Evolutionary conservation across 495 filamentous ascomycete genomes (phyloP).

Genomic region (Tuber calosporum): DNA sequence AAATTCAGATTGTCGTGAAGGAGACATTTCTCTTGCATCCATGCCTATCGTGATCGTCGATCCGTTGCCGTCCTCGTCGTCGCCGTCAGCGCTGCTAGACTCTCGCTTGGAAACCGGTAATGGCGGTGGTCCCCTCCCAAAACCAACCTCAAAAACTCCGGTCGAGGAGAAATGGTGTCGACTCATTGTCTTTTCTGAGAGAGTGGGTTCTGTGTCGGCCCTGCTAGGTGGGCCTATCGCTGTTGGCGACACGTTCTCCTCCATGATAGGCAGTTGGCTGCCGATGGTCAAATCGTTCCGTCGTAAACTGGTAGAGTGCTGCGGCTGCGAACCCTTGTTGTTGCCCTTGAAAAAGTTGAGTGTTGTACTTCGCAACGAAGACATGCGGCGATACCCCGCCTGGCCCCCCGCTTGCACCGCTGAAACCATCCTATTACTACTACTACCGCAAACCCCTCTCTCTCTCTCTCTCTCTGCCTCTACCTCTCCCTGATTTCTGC

Average conservation of each 20-base stretch:
- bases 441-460: slow-evolving; percentile 30
- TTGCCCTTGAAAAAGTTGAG: slow-evolving; percentile 40
- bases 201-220: slow-evolving; percentile 31
- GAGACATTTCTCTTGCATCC: slow-evolving; percentile 30
- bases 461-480: slow-evolving; percentile 28
- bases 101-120: slow-evolving; percentile 2
- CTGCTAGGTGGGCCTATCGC: slow-evolving; percentile 28
- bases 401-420: slow-evolving; percentile 33
- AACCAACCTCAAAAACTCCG: slow-evolving; percentile 33
- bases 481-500: slow-evolving; percentile 17
- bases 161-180: slow-evolving; percentile 35
- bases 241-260: slow-evolving; percentile 35
- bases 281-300: slow-evolving; percentile 35
- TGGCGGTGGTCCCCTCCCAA: slow-evolving; percentile 13
- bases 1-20: slow-evolving; percentile 32
- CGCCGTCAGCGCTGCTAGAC: slow-evolving; percentile 11
- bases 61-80: slow-evolving; percentile 26
- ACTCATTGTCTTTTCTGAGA: slow-evolving; percentile 22
- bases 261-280: slow-evolving; percentile 31
- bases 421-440: slow-evolving; percentile 29
- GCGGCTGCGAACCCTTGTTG: slow-evolving; percentile 23
- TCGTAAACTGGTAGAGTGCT: slow-evolving; percentile 23
- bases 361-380: slow-evolving; percentile 37
- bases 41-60: slow-evolving; percentile 31
- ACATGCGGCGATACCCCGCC: slow-evolving; percentile 36